A percentile compares a stretch with the other conserved stretches of the same genome.
Conservation (phyloP, 2,329 filamentous ascomycete species). For the Alternaria incomplexa region DNA sequence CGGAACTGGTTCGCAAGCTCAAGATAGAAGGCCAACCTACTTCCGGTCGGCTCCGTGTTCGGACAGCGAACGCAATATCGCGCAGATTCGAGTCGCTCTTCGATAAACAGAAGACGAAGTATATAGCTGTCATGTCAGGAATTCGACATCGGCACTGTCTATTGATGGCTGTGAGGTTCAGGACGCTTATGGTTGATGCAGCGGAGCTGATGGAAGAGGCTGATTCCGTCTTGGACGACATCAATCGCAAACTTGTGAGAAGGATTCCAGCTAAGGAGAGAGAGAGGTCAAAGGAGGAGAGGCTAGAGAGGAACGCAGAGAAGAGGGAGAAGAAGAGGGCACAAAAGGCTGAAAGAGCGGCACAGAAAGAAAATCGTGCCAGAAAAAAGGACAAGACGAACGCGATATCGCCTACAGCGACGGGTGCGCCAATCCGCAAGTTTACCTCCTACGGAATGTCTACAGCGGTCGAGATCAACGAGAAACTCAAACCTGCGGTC, state of each 20-base stretch:
- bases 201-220: background rate
- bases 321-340: background rate
- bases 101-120: background rate
- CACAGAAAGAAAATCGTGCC: background rate
- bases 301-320: background rate
- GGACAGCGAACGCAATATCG: slow-evolving; percentile 4
- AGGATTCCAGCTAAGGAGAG: background rate
- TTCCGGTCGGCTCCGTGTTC: background rate
- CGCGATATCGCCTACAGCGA: background rate
- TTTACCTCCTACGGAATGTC: background rate
- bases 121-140: background rate
- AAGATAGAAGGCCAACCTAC: background rate
- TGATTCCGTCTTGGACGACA: background rate
- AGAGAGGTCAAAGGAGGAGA: background rate
- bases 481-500: background rate
- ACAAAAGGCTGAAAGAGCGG: background rate
- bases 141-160: background rate
- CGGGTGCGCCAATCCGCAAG: background rate
- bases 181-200: background rate
- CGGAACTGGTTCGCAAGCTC: background rate
- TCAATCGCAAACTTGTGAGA: background rate
- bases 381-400: background rate
- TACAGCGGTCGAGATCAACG: background rate
- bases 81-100: background rate
- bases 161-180: background rate